phyloP scores from a whole-genome alignment of 2,329 filamentous ascomycete genomes.

The Golovinomyces cichoracearum region DNA sequence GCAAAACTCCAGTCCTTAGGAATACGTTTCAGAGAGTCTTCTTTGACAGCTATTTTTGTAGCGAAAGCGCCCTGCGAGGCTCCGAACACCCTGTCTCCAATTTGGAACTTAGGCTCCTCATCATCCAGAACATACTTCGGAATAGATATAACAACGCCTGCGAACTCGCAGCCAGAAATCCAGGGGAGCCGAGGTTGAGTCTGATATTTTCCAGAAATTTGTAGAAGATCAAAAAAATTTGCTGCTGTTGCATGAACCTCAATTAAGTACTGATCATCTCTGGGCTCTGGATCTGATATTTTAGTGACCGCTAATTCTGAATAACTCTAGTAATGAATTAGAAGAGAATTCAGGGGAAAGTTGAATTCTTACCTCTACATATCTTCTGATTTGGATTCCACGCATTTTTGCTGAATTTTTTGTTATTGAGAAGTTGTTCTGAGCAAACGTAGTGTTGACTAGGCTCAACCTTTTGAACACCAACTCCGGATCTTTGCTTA shows the following conservation, averaged over 20 bases:
- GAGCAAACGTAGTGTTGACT: too few species aligned
- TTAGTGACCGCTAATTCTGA: conserved; percentile 50
- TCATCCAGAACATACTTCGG: conserved; percentile 24
- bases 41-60: conserved; percentile 41
- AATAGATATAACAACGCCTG: conserved; percentile 44
- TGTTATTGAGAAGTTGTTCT: too few species aligned
- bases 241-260: conserved; percentile 64
- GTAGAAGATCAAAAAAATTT: conserved; percentile 94
- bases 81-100: conserved; percentile 67
- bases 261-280: conserved; percentile 56
- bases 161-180: conserved; percentile 69
- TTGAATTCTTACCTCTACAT: conserved; percentile 35
- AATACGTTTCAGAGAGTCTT: conserved; percentile 43
- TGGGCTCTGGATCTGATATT: conserved; percentile 48
- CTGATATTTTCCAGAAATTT: conserved; percentile 90
- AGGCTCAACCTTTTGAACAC: too few species aligned
- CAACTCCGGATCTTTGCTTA: too few species aligned
- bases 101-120: conserved; percentile 34
- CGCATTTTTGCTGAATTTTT: conserved; percentile 36
- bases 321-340: conserved; percentile 30
- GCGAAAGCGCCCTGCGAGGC: conserved; percentile 69
- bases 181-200: conserved; percentile 67
- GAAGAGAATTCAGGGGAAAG: conserved; percentile 1
- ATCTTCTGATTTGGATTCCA: conserved; percentile 47
- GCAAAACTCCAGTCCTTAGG: conserved; percentile 60